Evolutionary conservation across 192 early-diverging fungal species (phyloP), one percentile per base, ranked within the genome.

Genomic region (Coemansia sp.): DNA sequence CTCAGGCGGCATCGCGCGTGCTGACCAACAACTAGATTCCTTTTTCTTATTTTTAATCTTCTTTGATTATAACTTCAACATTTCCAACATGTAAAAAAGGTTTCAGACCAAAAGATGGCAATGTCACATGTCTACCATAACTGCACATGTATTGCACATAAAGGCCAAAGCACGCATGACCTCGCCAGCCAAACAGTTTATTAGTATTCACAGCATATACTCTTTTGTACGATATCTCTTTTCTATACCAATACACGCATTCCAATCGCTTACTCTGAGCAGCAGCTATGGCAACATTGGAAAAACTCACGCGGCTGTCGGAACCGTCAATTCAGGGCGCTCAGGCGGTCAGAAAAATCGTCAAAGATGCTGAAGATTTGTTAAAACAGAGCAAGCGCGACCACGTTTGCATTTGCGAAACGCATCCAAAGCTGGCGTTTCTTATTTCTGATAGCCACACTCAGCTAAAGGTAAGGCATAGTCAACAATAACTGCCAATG

Each of bases 1-100:
- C 86, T 49, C 74, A 81, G 66, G 82, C 84, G 45, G 86, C 79
- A 19, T 83, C 81, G 16, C 75, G 62, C 8, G 73, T 82, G 14
- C 71, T 87, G 64, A 57, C 71, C 11, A 55, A 71, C 20, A 59
- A 68, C 57, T 58, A 58, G 57, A 58, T 38, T 14, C 27, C 23
- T 43, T 56, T 38, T 54, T 23, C 16, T n/a, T 45, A 3, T 51
- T 55, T 22, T n/a, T 37, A 39, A 7, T 20, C 7, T 41, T 55
- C 20, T 32, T 13, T 53, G 22, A 24, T 24, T 14, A 53, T 27
- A 27, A 23, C 27, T 53, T 16, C 26, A 16, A n/a, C 16, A 49
- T 49, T 20, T 14, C 0, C 1, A 18, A 8, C 48, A 20, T n/a
- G 48, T 19, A 49, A 20, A 49, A 49, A 22, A 35, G 1, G 1